phyloP scores from a whole-genome alignment of 2,329 filamentous ascomycete genomes.

The Dothistroma septosporum region DNA sequence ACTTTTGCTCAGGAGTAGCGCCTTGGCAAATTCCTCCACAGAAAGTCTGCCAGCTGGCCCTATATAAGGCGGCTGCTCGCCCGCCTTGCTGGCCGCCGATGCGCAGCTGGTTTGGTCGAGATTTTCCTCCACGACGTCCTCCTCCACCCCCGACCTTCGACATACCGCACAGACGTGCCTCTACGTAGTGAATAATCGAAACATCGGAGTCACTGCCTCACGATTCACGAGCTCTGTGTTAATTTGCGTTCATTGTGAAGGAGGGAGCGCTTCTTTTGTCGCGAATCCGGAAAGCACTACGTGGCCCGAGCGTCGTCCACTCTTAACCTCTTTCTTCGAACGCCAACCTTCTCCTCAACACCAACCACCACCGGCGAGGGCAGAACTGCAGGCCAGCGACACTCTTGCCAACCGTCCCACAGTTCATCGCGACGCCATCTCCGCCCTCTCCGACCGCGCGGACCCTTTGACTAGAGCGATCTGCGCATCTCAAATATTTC shows the following conservation, averaged over 20 bases:
- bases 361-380: neutral
- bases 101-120: neutral
- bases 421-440: neutral
- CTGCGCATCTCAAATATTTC: conserved; percentile 3
- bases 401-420: conserved; percentile 3
- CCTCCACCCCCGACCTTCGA: neutral
- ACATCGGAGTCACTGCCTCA: neutral
- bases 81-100: neutral
- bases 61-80: neutral
- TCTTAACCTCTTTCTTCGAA: neutral
- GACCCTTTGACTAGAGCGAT: conserved; percentile 9
- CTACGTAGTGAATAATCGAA: neutral
- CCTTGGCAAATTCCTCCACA: too few relatives aligned
- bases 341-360: neutral
- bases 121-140: neutral
- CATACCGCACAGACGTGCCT: neutral
- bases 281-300: neutral
- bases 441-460: conserved; percentile 3
- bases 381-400: conserved; percentile 6
- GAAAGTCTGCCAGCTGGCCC: neutral
- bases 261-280: neutral
- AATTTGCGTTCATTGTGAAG: neutral
- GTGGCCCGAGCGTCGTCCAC: neutral
- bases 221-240: neutral
- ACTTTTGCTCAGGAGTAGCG: too few relatives aligned